Evolutionary conservation across 192 early-diverging fungal species (phyloP), one percentile per base, ranked within the genome.

Genomic region (Coemansia sp.): DNA sequence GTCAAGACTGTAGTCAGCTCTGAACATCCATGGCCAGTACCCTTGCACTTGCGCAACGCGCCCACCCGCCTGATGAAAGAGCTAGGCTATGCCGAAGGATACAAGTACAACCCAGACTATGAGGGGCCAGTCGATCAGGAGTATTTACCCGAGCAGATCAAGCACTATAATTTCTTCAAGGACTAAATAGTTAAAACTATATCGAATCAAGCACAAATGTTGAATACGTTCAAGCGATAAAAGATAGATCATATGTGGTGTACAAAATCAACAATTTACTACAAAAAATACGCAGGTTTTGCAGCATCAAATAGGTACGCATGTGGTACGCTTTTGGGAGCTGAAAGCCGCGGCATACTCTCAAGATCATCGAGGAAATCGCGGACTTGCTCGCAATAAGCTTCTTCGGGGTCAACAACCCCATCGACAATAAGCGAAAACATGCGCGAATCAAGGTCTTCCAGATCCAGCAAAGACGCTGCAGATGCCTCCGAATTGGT

Each of bases 41-140:
- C 94, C 6, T 64, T 94, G 43, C 93, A 94, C 62, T 63, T 96
- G 9, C 83, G 92, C 29, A 93, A 93, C 65, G 92, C 93, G 18
- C 93, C 92, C 0, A 93, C 90, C 0, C 59, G 56, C 22, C 68
- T 94, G 24, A 93, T 94, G 92, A 85, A 91, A 71, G 85, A 92
- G 27, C 56, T 94, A 23, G 92, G 90, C 2, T 96, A 93, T 65
- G 86, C 84, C 9, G 58, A 86, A 32, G 92, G 82, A 1, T 96
- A 94, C 81, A 89, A 91, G 61, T 94, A 94, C 69, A 91, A 91
- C 64, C 93, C 94, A 1, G 87, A 87, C 59, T 90, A 81, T 65
- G 83, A 86, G 4, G 88, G 79, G 27, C 84, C 85, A 3, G 85
- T 94, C 1, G 78, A 92, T 5, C 93, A 94, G 61, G 87, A 86